phyloP scores from a whole-genome alignment of 2,329 filamentous ascomycete species.

The Curvularia eragrostidis region DNA sequence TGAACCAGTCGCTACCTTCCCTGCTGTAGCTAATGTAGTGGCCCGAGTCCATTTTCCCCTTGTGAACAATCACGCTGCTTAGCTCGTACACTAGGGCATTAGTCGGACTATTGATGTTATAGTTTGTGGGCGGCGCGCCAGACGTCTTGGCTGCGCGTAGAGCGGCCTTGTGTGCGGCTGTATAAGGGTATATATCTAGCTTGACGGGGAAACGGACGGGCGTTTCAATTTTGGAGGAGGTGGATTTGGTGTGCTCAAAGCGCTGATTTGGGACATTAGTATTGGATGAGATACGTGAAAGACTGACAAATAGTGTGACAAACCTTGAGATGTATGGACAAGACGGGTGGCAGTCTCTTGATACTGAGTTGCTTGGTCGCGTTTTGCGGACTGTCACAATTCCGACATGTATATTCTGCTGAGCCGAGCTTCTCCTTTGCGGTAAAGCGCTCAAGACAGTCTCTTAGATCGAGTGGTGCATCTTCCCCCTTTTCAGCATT shows the following conservation, averaged over 20 bases:
- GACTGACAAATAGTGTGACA: slow-evolving; percentile 17
- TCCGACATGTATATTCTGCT: slow-evolving; percentile 86
- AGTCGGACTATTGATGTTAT: slow-evolving; percentile 42
- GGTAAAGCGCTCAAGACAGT: slow-evolving; percentile 86
- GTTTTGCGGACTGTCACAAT: slow-evolving; percentile 75
- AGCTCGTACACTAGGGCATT: slow-evolving; percentile 81
- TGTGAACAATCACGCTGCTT: slow-evolving; percentile 88
- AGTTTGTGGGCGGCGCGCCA: slow-evolving; percentile 46
- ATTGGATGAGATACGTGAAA: neutral
- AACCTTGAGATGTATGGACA: slow-evolving; percentile 93
- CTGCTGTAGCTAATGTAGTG: slow-evolving; percentile 92
- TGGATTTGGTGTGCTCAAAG: slow-evolving; percentile 78
- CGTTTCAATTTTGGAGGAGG: slow-evolving; percentile 86
- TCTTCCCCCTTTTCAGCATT: slow-evolving; percentile 46
- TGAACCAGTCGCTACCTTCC: slow-evolving; percentile 87
- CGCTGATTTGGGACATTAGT: slow-evolving; percentile 50
- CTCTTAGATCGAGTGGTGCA: slow-evolving; percentile 51
- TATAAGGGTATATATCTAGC: slow-evolving; percentile 91
- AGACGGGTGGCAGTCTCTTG: slow-evolving; percentile 82
- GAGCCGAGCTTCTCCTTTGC: slow-evolving; percentile 74
- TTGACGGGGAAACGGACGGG: slow-evolving; percentile 84
- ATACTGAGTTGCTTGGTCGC: slow-evolving; percentile 85
- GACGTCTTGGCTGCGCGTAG: slow-evolving; percentile 37
- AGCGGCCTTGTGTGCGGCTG: slow-evolving; percentile 62
- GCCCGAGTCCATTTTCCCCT: slow-evolving; percentile 89